phyloP scores from a whole-genome alignment of 495 filamentous ascomycete species.

The Aspergillus homomorphus region DNA sequence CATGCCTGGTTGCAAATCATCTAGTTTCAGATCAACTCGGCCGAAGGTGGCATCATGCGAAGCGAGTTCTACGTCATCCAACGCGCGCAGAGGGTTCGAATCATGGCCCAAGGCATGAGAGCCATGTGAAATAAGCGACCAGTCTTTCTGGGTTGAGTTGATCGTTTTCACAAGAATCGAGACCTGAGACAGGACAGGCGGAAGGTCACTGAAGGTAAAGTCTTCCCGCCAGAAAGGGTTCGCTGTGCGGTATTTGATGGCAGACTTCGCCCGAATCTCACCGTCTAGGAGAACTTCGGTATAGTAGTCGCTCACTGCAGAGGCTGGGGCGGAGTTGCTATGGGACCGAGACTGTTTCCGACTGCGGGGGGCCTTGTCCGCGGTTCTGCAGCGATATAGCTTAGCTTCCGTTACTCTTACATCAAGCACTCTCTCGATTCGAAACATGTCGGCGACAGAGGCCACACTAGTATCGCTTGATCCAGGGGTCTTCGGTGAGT shows the following conservation, averaged over 20 bases:
- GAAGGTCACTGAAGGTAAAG: slow-evolving; percentile 81
- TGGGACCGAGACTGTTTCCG: slow-evolving; percentile 42
- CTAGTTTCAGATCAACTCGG: slow-evolving; percentile 77
- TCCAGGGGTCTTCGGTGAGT: slow-evolving; percentile 24
- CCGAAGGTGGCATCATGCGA: slow-evolving; percentile 63
- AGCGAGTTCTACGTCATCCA: slow-evolving; percentile 51
- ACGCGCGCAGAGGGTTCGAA: slow-evolving; percentile 38
- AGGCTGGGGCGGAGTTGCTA: slow-evolving; percentile 27
- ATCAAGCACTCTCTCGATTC: slow-evolving; percentile 59
- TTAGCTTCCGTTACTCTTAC: slow-evolving; percentile 62
- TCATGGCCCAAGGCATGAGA: slow-evolving; percentile 44
- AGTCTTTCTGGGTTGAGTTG: slow-evolving; percentile 52
- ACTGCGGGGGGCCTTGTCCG: slow-evolving; percentile 35
- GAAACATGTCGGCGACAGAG: slow-evolving; percentile 56
- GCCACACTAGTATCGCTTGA: slow-evolving; percentile 18
- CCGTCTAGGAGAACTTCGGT: slow-evolving; percentile 91
- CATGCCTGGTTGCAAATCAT: slow-evolving; percentile 73
- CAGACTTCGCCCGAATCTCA: slow-evolving; percentile 81
- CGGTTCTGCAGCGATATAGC: slow-evolving; percentile 35
- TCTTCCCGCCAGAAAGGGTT: slow-evolving; percentile 96
- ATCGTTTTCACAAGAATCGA: slow-evolving; percentile 77
- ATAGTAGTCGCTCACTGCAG: slow-evolving; percentile 58
- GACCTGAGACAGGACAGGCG: slow-evolving; percentile 71
- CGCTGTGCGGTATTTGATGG: slow-evolving; percentile 73
- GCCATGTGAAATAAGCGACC: slow-evolving; percentile 49